A percentile compares a stretch with the other conserved stretches of the same genome.
phyloP scores from a whole-genome alignment of 495 filamentous ascomycete species.

The Letharia columbiana region DNA sequence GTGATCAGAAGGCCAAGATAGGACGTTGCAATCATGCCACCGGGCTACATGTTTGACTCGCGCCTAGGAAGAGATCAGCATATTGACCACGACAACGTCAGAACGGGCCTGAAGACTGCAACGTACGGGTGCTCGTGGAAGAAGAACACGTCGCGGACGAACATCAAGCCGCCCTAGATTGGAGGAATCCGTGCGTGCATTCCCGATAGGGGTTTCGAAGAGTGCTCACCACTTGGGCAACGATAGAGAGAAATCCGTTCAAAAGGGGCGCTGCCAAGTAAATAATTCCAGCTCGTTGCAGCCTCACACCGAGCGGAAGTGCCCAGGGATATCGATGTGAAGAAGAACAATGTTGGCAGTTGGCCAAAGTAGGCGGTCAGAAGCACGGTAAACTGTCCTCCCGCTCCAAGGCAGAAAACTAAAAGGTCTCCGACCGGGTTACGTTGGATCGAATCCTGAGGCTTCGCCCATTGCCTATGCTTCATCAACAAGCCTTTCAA shows the following conservation, averaged over 20 bases:
- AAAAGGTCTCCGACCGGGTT: conserved; percentile 50
- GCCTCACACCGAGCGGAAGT: conserved; percentile 48
- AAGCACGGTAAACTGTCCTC: conserved; percentile 48
- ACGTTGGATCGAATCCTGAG: conserved; percentile 43
- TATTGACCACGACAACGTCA: neutral
- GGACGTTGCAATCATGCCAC: conserved; percentile 45
- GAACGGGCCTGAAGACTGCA: neutral
- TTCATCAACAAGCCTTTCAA: neutral
- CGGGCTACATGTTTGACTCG: conserved; percentile 56
- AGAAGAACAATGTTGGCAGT: conserved; percentile 52
- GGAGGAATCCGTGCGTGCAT: neutral
- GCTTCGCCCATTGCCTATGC: conserved; percentile 28
- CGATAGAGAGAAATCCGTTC: conserved; percentile 56
- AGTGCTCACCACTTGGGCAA: conserved; percentile 36
- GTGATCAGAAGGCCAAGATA: conserved; percentile 54
- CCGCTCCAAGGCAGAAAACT: conserved; percentile 42
- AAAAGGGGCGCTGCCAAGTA: conserved; percentile 53
- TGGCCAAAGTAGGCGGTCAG: conserved; percentile 53
- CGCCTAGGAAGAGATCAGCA: conserved; percentile 26
- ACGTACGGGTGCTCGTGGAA: conserved; percentile 47
- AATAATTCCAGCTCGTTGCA: conserved; percentile 41
- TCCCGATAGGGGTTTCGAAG: neutral
- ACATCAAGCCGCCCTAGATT: conserved; percentile 47
- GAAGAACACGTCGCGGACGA: conserved; percentile 59
- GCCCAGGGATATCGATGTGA: conserved; percentile 38